Base-by-base conservation (phyloP, 2,329 filamentous ascomycete genomes). In the Alternaria alternata region DNA sequence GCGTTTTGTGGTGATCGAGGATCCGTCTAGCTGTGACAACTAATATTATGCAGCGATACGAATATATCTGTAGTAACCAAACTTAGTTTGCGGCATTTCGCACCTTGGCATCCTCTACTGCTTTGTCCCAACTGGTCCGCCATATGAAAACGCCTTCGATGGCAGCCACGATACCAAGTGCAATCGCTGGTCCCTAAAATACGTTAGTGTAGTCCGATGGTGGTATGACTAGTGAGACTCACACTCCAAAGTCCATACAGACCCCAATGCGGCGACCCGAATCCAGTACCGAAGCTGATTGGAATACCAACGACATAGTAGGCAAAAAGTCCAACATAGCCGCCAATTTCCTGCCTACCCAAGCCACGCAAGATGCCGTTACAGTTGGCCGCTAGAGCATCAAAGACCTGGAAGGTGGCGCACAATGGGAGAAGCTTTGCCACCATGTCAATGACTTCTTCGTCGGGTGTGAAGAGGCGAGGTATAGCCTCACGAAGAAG, bases 251-350 rank as follows among this genome's bases (percentile, higher is more conserved):
- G 81, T 0, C 94, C 94, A 57, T 87, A 84, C 38, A 98, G 81
- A 47, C 88, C 87, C 93, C 91, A 96, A 20, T 84, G 84, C 0
- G 93, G 81, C 0, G 94, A 80, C 0, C 88, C 90, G 76, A 98
- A 97, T 0, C 89, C 91, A 0, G 91, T 87, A 5, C 86, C 87
- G 66, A 97, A 90, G 39, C 90, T 92, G 34, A 97, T 87, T 0
- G 95, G 94, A 78, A 98, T 84, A 0, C 92, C 94, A 26, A 98
- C 85, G 18, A 87, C 81, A 78, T 98, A 99, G 81, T 97, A 97
- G 22, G 90, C 89, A 51, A 93, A 87, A 3, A 98, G 80, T 72
- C 95, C 96, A 7, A 94, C 89, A 69, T 94, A 97, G 0, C 94
- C 94, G 12, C 94, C 94, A 57, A 98, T 89, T 65, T 93, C 89